A percentile compares a stretch with the other conserved stretches of the same genome.
Evolutionary conservation across 2,329 filamentous ascomycete species (phyloP).

Genomic region (Mariannaea sp.): DNA sequence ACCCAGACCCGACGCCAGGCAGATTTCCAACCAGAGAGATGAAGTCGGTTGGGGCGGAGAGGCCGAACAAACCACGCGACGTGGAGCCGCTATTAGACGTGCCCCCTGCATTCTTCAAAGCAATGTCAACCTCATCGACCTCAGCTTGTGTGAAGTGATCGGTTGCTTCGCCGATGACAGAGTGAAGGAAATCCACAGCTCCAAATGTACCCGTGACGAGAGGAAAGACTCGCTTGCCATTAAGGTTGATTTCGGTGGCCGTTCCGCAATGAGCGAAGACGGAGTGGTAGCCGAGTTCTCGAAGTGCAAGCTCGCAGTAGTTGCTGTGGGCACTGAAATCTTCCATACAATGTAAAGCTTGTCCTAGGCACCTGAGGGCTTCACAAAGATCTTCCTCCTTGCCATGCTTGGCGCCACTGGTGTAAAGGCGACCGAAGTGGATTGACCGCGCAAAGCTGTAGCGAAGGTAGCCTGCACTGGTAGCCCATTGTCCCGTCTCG

Average conservation of each 20-base stretch:
- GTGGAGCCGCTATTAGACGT: constrained; percentile 44
- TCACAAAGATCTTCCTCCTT: constrained; percentile 81
- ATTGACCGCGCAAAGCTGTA: constrained; percentile 76
- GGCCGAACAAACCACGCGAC: constrained; percentile 49
- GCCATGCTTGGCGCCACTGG: constrained; percentile 65
- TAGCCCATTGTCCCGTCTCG: constrained; percentile 84
- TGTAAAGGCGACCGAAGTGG: constrained; percentile 78
- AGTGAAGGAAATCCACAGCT: constrained; percentile 83
- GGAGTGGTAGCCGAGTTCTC: constrained; percentile 78
- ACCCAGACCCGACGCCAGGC: constrained; percentile 69
- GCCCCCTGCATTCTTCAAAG: constrained; percentile 70
- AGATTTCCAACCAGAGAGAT: constrained; percentile 76
- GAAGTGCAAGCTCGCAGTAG: constrained; percentile 77
- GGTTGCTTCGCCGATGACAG: constrained; percentile 75
- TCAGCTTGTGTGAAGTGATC: constrained; percentile 87
- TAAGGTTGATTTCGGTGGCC: constrained; percentile 64
- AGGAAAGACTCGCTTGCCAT: constrained; percentile 71
- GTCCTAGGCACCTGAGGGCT: constrained; percentile 75
- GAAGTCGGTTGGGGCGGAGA: constrained; percentile 59
- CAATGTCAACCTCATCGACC: constrained; percentile 78
- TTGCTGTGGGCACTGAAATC: constrained; percentile 83
- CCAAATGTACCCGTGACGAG: constrained; percentile 77
- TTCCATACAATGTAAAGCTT: constrained; percentile 78
- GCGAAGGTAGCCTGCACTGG: constrained; percentile 82
- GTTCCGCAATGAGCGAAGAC: constrained; percentile 80